Evolutionary conservation across 805 yeast species (phyloP).

Genomic region (Saccharomycopsis vini): DNA sequence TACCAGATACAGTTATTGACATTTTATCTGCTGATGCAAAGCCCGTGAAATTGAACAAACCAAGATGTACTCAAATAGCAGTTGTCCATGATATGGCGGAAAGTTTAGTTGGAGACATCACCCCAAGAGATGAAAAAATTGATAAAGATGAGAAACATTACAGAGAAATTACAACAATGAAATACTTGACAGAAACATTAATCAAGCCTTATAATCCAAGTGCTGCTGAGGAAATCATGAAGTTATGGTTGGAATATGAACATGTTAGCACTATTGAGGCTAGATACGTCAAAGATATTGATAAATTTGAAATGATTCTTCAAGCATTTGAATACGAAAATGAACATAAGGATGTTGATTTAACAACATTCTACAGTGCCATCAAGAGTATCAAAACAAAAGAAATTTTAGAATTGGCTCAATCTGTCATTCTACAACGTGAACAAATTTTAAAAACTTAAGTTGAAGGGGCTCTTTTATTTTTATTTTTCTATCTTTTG

Average conservation of each 20-base stretch:
- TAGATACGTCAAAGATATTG: constrained; percentile 85
- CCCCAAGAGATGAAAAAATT: constrained; percentile 62
- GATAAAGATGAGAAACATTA: constrained; percentile 75
- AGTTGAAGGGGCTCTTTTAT: no score
- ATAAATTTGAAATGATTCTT: constrained; percentile 78
- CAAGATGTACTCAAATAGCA: constrained; percentile 76
- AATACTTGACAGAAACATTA: constrained; percentile 48
- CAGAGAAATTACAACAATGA: constrained; percentile 67
- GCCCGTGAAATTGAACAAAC: constrained; percentile 40
- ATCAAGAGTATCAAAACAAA: constrained; percentile 54
- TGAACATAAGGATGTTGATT: constrained; percentile 38
- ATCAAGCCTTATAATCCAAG: constrained; percentile 53
- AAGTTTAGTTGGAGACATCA: constrained; percentile 87
- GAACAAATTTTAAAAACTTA: background rate
- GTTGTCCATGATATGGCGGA: constrained; percentile 93
- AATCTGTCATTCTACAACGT: constrained; percentile 36
- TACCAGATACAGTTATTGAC: constrained; percentile 29
- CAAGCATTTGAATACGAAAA: constrained; percentile 83
- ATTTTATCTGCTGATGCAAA: constrained; percentile 19
- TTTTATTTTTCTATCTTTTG: no score
- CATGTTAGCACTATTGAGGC: constrained; percentile 76
- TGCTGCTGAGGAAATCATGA: constrained; percentile 57
- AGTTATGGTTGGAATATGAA: constrained; percentile 85
- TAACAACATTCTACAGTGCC: constrained; percentile 64
- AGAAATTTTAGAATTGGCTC: constrained; percentile 64